phyloP scores from a whole-genome alignment of 345 rosid genomes.

The Camelina sativa region DNA sequence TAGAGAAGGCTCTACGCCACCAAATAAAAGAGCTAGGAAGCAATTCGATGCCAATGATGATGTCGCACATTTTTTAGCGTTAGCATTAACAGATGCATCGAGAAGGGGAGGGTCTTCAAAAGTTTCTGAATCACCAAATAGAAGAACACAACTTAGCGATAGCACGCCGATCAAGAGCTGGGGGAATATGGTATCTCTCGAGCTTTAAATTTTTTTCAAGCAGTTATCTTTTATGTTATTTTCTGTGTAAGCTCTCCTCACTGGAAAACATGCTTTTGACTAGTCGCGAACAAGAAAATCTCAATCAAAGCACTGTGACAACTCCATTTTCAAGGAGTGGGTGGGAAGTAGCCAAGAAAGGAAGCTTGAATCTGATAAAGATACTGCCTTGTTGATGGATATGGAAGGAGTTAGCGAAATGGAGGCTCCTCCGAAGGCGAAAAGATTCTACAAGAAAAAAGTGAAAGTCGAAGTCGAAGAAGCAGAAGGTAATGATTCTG shows the following conservation, averaged over 20 bases:
- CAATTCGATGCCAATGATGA: slow-evolving; percentile 59
- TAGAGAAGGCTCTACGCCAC: slow-evolving; percentile 51
- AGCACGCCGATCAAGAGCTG: slow-evolving; percentile 64
- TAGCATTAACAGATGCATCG: slow-evolving; percentile 72
- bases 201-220: slow-evolving; percentile 7
- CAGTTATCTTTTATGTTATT: slow-evolving; percentile 7
- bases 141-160: slow-evolving; percentile 50
- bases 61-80: slow-evolving; percentile 72
- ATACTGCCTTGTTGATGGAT: slow-evolving; percentile 52
- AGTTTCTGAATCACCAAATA: slow-evolving; percentile 54
- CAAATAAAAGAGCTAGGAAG: slow-evolving; percentile 58
- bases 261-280: slow-evolving; percentile 33
- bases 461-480: slow-evolving; percentile 60
- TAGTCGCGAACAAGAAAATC: slow-evolving; percentile 55
- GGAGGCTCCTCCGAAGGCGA: slow-evolving; percentile 64
- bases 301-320: slow-evolving; percentile 48
- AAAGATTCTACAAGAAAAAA: slow-evolving; percentile 62
- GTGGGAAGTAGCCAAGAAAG: slow-evolving; percentile 52
- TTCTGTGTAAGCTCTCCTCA: background rate
- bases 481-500: slow-evolving; percentile 54
- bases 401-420: slow-evolving; percentile 71
- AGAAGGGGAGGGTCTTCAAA: slow-evolving; percentile 69
- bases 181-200: slow-evolving; percentile 67
- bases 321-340: slow-evolving; percentile 51
- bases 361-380: slow-evolving; percentile 51